A percentile compares a stretch with the other conserved stretches of the same genome.
Evolutionary conservation across 495 filamentous ascomycete genomes (phyloP).

Genomic region (Jackrogersella minutella): DNA sequence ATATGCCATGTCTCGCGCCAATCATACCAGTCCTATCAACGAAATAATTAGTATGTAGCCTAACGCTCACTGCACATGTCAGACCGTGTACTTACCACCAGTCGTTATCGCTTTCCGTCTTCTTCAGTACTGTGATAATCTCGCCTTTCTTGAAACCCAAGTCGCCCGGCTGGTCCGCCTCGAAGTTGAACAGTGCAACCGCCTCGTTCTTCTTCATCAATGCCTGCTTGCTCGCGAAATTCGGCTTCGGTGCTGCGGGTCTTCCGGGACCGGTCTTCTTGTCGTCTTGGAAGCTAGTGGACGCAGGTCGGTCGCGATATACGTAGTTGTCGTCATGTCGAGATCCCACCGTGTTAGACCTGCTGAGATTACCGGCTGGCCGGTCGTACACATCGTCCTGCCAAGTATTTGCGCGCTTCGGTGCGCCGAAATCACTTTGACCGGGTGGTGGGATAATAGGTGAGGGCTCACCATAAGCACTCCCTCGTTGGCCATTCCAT

Average conservation of each 20-base stretch:
- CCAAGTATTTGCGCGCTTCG: conserved; percentile 82
- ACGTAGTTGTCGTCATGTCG: conserved; percentile 62
- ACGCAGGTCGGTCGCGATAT: conserved; percentile 63
- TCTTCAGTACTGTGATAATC: conserved; percentile 94
- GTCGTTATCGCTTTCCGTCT: conserved; percentile 88
- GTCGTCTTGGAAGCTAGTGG: conserved; percentile 44
- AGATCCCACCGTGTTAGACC: conserved; percentile 50
- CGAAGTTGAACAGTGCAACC: conserved; percentile 89
- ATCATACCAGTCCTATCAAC: conserved; percentile 63
- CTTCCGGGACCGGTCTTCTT: conserved; percentile 63
- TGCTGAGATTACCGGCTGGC: conserved; percentile 56
- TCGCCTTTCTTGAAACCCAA: conserved; percentile 97
- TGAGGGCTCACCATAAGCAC: conserved; percentile 81
- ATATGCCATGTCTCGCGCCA: conserved; percentile 61
- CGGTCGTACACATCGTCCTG: conserved; percentile 88
- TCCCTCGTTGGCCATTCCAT: conserved; percentile 85
- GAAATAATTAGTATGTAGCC: conserved; percentile 27
- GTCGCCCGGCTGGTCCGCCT: conserved; percentile 91
- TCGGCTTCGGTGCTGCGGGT: conserved; percentile 87
- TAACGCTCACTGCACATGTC: neutral
- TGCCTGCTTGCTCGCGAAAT: conserved; percentile 72
- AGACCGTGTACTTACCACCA: conserved; percentile 73
- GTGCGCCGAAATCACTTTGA: conserved; percentile 70
- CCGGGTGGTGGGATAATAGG: conserved; percentile 61
- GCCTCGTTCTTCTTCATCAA: conserved; percentile 82